Base-by-base conservation (phyloP, 2,329 filamentous ascomycete species). In the Cladorrhinum sp. region DNA sequence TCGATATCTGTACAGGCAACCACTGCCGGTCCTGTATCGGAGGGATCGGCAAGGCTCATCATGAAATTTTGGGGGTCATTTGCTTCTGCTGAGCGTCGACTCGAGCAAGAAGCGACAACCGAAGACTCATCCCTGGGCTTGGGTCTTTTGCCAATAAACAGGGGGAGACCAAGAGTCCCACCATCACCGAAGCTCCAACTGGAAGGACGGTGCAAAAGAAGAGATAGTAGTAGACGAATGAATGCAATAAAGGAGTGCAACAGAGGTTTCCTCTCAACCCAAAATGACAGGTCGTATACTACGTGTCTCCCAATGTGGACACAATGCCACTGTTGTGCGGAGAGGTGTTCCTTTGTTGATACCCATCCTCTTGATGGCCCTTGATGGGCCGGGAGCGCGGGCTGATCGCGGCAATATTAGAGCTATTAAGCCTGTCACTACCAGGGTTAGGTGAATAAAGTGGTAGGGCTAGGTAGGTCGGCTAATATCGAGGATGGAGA, bases 251-350 rank as follows among this genome's bases (percentile, higher is more conserved):
- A 49, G 38, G 53, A 56, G 53, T 56, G 53, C 36, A 49, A 56
- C 53, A 56, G 38, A 48, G 23, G 38, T 48, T 56, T 2, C 13
- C 53, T 56, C 41, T 56, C 38, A 41, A 29, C 38, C 53, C 36
- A 56, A 56, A 41, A 56, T 56, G 53, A 56, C 53, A 56, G 38
- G 53, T 49, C 53, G 53, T 56, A n/a, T n/a, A n/a, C n/a, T n/a
- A 56, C 53, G 53, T 56, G 53, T 56, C 53, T 48, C 53, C 38
- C 38, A 56, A n/a, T 48, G 23, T 49, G 53, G 53, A 56, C 36
- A 45, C 41, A 45, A 22, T 45, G 41, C 32, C 32, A 36, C 32
- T 4, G 32, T 36, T 16, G 52, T 41, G 36, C 29, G 22, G 29
- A 38, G 32, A 25, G 29, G 23, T 38, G 36, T 38, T 45, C 10